A percentile compares a stretch with the other conserved stretches of the same genome.
Evolutionary conservation across 1,284 basidiomycete genomes (phyloP).

Genomic region (Neolentinus lepideus): DNA sequence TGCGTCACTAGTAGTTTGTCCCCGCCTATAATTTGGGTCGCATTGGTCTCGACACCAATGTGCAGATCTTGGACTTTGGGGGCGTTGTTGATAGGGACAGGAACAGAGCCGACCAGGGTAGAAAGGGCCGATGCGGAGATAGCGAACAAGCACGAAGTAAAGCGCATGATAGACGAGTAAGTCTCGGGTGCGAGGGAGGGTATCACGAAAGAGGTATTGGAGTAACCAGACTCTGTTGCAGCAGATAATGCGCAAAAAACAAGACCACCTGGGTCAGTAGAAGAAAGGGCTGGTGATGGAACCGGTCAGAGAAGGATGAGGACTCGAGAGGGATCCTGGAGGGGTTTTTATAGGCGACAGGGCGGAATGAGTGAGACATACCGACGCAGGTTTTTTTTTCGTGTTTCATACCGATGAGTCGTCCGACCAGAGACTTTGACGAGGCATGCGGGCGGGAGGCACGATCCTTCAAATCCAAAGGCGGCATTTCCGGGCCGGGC

Average conservation of each 20-base stretch:
- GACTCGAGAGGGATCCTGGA: not conserved
- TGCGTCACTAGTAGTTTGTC: not conserved
- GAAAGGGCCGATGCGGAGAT: not conserved
- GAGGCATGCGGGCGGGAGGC: no score
- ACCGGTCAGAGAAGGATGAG: not conserved
- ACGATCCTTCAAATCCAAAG: no score
- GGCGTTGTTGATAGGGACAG: not conserved
- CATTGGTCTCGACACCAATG: not conserved
- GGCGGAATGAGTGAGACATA: not conserved
- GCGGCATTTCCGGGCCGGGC: no score
- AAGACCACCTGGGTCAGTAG: not conserved
- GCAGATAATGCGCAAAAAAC: not conserved
- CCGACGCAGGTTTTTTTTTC: not conserved
- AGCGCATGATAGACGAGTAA: not conserved
- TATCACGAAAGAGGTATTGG: not conserved
- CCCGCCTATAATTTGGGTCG: not conserved
- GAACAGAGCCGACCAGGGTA: not conserved
- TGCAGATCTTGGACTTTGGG: not conserved
- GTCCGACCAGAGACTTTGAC: no score
- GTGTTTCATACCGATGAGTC: no score
- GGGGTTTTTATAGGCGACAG: not conserved
- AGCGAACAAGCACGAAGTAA: constrained; percentile 1
- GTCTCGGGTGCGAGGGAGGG: not conserved
- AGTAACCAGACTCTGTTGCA: not conserved
- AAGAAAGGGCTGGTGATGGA: not conserved